phyloP scores from a whole-genome alignment of 164 flowering plant genomes.

The Cinnamomum chago region DNA sequence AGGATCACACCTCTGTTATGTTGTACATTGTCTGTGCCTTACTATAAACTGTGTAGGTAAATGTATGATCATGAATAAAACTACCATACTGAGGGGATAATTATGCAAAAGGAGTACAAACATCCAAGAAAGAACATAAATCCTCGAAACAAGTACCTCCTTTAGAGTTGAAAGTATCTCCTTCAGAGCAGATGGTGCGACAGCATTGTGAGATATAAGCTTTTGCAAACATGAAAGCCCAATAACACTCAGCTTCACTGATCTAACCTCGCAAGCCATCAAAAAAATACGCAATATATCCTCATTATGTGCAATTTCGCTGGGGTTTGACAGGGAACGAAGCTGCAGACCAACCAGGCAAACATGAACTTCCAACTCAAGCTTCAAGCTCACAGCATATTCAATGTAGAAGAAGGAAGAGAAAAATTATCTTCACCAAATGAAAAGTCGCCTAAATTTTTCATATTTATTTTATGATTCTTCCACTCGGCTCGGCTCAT shows the following conservation, averaged over 20 bases:
- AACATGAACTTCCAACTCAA: neutral
- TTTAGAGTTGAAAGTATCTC: conserved; percentile 81
- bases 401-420: neutral
- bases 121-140: neutral
- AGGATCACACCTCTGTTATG: too few relatives aligned
- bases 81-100: neutral
- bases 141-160: conserved; percentile 50
- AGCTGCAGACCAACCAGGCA: conserved; percentile 49
- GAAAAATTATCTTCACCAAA: neutral
- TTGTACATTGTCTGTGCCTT: too few relatives aligned
- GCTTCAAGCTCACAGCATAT: neutral
- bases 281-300: conserved; percentile 83
- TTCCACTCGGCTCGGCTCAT: neutral
- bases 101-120: neutral
- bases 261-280: conserved; percentile 91
- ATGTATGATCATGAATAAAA: conserved; percentile 5
- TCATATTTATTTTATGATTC: neutral
- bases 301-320: conserved; percentile 82
- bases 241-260: conserved; percentile 84
- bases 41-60: neutral
- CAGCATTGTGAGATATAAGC: conserved; percentile 93
- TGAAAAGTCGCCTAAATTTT: neutral
- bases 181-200: conserved; percentile 67
- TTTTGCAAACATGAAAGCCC: conserved; percentile 93
- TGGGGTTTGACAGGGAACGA: conserved; percentile 66